These are phyloP conservation scores for Phytophthora aleatoria DNA, from an alignment of 352 stramenopile genomes.

Conservation along the genomic window DNA sequence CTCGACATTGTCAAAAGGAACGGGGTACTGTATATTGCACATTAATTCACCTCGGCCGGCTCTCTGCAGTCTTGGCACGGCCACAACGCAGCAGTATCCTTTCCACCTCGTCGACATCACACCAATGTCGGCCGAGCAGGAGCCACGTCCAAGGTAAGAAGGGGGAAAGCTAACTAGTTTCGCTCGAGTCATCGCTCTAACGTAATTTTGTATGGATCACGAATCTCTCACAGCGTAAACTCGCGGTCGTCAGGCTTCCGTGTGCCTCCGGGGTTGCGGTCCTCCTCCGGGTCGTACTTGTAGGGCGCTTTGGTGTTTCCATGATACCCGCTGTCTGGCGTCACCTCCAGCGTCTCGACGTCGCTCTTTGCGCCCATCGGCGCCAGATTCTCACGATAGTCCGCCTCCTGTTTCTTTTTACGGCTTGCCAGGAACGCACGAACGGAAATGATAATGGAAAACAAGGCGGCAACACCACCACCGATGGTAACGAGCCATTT, in stretches of 20 bases:
- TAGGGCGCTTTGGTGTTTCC: conserved; percentile 21
- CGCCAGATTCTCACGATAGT: conserved; percentile 19
- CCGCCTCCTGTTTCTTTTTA: conserved; percentile 39
- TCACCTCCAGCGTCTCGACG: conserved; percentile 44
- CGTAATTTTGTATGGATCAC: conserved; percentile 27
- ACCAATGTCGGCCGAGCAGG: neutral
- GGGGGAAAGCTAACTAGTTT: conserved; percentile 24
- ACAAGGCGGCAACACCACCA: conserved; percentile 59
- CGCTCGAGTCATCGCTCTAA: conserved; percentile 26
- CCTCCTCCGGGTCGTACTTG: conserved; percentile 38
- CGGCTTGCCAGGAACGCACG: conserved; percentile 49
- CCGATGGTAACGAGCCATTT: conserved; percentile 64
- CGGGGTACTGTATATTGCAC: conserved; percentile 15
- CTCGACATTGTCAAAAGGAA: conserved; percentile 14
- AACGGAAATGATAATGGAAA: conserved; percentile 62
- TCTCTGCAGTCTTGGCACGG: conserved; percentile 12
- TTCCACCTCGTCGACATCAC: conserved; percentile 8
- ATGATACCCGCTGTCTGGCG: conserved; percentile 33
- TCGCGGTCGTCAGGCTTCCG: conserved; percentile 42
- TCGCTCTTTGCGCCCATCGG: conserved; percentile 30
- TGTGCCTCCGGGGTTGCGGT: conserved; percentile 13
- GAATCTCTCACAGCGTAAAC: conserved; percentile 36
- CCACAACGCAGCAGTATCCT: conserved; percentile 11
- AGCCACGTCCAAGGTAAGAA: conserved; percentile 15
- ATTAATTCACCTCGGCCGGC: conserved; percentile 20